Percentiles rank a stretch among this genome's conserved stretches.
Conservation (phyloP, 805 yeast genomes). For the Ogataea minuta region DNA sequence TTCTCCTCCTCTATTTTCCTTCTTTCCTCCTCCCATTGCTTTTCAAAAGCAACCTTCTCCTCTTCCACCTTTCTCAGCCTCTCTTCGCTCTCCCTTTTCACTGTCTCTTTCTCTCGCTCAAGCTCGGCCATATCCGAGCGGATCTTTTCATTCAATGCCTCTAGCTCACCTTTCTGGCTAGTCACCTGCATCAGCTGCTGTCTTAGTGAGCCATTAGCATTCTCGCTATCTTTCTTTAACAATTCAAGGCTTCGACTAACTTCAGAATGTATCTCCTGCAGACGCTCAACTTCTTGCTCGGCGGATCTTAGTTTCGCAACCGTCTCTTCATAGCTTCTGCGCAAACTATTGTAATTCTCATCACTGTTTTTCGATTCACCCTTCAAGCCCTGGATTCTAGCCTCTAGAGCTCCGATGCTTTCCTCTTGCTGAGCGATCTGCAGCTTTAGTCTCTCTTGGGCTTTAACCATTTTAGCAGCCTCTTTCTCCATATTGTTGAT, state of each 20-base stretch:
- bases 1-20: not conserved
- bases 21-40: not conserved
- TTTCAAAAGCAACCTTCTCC: not conserved
- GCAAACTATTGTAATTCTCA: conserved; percentile 28
- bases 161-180: conserved; percentile 8
- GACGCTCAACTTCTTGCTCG: conserved; percentile 21
- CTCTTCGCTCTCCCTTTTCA: conserved; percentile 19
- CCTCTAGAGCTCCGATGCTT: conserved; percentile 24
- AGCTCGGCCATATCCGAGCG: not conserved
- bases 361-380: conserved; percentile 23
- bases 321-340: conserved; percentile 24
- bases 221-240: conserved; percentile 19
- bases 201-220: conserved; percentile 1
- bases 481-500: conserved; percentile 45
- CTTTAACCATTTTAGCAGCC: conserved; percentile 29
- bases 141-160: conserved; percentile 3
- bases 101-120: conserved; percentile 3
- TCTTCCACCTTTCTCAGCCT: not conserved
- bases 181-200: conserved; percentile 2
- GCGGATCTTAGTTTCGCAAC: conserved; percentile 25
- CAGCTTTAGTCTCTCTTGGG: conserved; percentile 35
- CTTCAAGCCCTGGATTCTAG: conserved; percentile 13
- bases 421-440: conserved; percentile 24
- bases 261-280: conserved; percentile 16
- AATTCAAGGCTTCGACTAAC: conserved; percentile 24